Evolutionary conservation across 2,329 filamentous ascomycete species (phyloP), one percentile per base, ranked within the genome.

Genomic region (Tetracladium maxilliforme): DNA sequence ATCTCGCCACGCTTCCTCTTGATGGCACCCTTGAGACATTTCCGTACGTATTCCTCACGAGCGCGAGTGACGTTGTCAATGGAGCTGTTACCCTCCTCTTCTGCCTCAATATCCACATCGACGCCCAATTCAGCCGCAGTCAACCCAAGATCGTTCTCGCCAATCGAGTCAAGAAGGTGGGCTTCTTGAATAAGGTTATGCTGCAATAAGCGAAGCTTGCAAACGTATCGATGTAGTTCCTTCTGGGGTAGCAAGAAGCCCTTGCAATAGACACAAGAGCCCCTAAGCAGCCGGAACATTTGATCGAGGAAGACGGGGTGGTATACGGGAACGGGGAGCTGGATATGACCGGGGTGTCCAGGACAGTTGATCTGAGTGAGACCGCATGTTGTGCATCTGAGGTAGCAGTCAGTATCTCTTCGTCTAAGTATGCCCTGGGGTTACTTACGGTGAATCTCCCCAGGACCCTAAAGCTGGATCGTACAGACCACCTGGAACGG

Each of bases 241-340:
- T 73, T 67, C 24, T 74, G 68, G n/a, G 76, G 63, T 47, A 94
- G 64, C 44, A 79, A 82, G 37, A 98, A 73, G 29, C 75, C 72
- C 44, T 86, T 77, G 53, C 92, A 98, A 56, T 93, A 94, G 31
- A 77, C 67, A 48, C 90, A 98, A 50, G 87, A 79, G 27, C 82
- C 78, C 39, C 84, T 74, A 12, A 98, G 64, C 22, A 98, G 61
- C 22, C 81, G 76, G 34, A 92, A 69, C 26, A 86, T 68, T 48
- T 94, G 86, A 45, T 94, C 86, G 61, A 98, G 78, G 44, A 94
- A 95, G 3, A 84, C 79, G n/a, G 87, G 82, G 50, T 98, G 87
- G 48, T 95, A 98, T 26, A 94, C 81, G 23, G 81, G 82, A 9
- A 86, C 77, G 10, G 90, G 86, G 9, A 98, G 72, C 41, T 94